phyloP scores from a whole-genome alignment of 192 early-diverging fungal species.

The Umbelopsis vinacea region DNA sequence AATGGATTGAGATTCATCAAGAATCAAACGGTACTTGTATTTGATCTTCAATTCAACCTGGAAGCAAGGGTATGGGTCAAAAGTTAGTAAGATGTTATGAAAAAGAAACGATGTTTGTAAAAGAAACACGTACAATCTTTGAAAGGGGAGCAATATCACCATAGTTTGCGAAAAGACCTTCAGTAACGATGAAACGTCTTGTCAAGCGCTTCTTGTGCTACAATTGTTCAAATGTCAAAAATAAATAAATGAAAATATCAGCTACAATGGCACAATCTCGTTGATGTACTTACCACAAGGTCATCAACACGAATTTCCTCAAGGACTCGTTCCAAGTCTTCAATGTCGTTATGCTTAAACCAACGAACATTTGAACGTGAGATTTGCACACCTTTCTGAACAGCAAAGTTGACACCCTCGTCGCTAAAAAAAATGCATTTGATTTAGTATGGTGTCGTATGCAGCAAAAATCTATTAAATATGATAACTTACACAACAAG shows the following conservation, averaged over 20 bases:
- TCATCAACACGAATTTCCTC: constrained; percentile 74
- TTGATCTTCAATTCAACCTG: constrained; percentile 87
- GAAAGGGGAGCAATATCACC: constrained; percentile 88
- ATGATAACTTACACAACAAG: constrained; percentile 74
- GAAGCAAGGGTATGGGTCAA: not conserved
- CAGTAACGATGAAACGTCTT: constrained; percentile 92
- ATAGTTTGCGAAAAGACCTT: constrained; percentile 87
- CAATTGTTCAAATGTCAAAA: not conserved
- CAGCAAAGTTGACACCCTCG: constrained; percentile 83
- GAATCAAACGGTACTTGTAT: constrained; percentile 95
- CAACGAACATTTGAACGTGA: constrained; percentile 89
- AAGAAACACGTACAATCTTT: constrained; percentile 57
- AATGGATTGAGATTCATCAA: constrained; percentile 92
- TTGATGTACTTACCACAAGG: constrained; percentile 41
- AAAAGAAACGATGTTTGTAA: not conserved
- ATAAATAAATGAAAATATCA: constrained; percentile 3
- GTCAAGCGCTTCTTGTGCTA: constrained; percentile 80
- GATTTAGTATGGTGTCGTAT: not conserved
- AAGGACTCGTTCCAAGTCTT: constrained; percentile 88
- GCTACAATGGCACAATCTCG: not conserved
- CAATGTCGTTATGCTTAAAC: constrained; percentile 98
- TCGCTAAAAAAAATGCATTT: constrained; percentile 59
- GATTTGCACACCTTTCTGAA: constrained; percentile 88
- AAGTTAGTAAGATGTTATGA: not conserved
- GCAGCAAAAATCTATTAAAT: too few relatives aligned